Evolutionary conservation across 768 basidiomycete genomes (phyloP).

Genomic region (Filobasidium floriforme): DNA sequence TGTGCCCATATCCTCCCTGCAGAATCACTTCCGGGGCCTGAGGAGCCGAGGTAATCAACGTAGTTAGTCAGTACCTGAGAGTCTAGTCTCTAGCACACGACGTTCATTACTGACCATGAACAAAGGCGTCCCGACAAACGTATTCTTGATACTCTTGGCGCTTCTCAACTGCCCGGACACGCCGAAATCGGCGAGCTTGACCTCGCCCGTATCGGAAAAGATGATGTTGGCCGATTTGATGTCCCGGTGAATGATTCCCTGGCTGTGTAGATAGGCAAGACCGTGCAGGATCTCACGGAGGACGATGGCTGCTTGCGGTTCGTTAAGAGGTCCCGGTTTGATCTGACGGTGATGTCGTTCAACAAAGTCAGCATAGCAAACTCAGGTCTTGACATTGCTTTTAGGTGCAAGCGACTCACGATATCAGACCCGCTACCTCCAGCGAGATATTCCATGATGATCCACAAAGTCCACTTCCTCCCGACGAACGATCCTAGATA

Average conservation of each 20-base stretch:
- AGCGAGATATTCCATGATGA: slow-evolving; percentile 97
- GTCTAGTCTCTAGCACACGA: neutral
- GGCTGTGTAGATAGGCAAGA: slow-evolving; percentile 89
- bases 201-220: slow-evolving; percentile 79
- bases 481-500: slow-evolving; percentile 92
- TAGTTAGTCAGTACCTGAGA: neutral
- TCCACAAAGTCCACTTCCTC: slow-evolving; percentile 94
- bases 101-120: slow-evolving; percentile 28
- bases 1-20: slow-evolving; percentile 88
- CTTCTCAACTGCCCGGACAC: slow-evolving; percentile 90
- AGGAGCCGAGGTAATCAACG: neutral
- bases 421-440: slow-evolving; percentile 98
- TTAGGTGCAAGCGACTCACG: slow-evolving; percentile 32
- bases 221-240: slow-evolving; percentile 98
- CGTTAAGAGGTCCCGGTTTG: slow-evolving; percentile 81
- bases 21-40: slow-evolving; percentile 87
- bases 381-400: slow-evolving; percentile 5
- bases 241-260: slow-evolving; percentile 95
- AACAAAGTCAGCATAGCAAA: slow-evolving; percentile 13
- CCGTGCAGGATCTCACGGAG: slow-evolving; percentile 87
- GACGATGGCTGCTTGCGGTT: slow-evolving; percentile 88
- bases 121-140: slow-evolving; percentile 65
- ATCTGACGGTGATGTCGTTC: slow-evolving; percentile 47
- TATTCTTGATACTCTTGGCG: slow-evolving; percentile 77
- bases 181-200: slow-evolving; percentile 97